Evolutionary conservation across 2,329 filamentous ascomycete species (phyloP).

Genomic region (Trichoderma cornu-damae): DNA sequence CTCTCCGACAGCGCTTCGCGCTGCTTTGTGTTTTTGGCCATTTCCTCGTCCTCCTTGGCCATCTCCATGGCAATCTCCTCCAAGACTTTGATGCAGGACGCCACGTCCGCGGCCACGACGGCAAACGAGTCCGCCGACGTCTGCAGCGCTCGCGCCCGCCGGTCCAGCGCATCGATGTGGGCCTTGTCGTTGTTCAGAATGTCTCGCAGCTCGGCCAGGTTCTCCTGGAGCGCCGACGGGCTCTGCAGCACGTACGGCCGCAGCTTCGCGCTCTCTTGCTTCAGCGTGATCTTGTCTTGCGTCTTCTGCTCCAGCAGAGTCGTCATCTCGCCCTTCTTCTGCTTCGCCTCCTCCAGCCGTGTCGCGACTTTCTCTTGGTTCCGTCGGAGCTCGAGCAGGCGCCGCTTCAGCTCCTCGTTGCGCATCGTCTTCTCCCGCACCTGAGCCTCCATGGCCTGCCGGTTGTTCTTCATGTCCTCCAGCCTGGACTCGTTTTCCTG

Average conservation of each 20-base stretch:
- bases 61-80: conserved; percentile 84
- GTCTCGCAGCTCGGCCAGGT: conserved; percentile 74
- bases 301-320: conserved; percentile 66
- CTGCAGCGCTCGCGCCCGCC: conserved; percentile 80
- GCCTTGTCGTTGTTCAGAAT: conserved; percentile 72
- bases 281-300: conserved; percentile 61
- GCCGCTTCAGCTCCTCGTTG: conserved; percentile 81
- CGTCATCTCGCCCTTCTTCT: conserved; percentile 72
- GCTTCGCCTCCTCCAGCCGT: conserved; percentile 75
- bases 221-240: conserved; percentile 74
- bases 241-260: conserved; percentile 89
- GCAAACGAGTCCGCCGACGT: conserved; percentile 87
- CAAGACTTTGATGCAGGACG: conserved; percentile 80
- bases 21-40: conserved; percentile 71
- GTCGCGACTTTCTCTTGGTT: conserved; percentile 79
- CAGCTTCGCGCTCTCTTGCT: conserved; percentile 83
- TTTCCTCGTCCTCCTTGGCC: conserved; percentile 85
- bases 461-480: conserved; percentile 73
- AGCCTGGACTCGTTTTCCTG: conserved; percentile 77
- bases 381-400: conserved; percentile 71
- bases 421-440: conserved; percentile 79
- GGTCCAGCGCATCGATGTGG: conserved; percentile 82
- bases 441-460: conserved; percentile 73
- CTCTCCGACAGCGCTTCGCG: conserved; percentile 82
- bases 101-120: conserved; percentile 78